Conservation (phyloP, 805 yeast genomes). For the Metschnikowia baotianmanensis region DNA sequence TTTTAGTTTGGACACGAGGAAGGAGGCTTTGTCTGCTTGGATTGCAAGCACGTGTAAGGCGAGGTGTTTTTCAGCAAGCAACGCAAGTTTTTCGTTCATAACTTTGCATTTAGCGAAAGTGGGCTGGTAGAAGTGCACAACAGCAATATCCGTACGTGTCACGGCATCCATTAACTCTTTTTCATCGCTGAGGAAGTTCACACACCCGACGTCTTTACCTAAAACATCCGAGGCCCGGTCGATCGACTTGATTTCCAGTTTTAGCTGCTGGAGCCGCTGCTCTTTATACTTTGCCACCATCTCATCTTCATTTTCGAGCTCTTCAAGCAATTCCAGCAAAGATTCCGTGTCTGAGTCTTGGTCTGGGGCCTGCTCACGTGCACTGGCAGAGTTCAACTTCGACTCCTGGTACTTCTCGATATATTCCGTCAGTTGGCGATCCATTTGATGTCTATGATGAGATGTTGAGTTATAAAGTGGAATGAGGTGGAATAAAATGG, state of each 20-base stretch:
- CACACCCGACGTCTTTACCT: slow-evolving; percentile 34
- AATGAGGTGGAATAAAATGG: too few relatives aligned
- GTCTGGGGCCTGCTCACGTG: slow-evolving; percentile 13
- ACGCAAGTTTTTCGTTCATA: slow-evolving; percentile 47
- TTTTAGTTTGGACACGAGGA: slow-evolving; percentile 59
- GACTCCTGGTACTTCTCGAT: slow-evolving; percentile 48
- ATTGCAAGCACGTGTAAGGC: slow-evolving; percentile 52
- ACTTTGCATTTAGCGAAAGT: slow-evolving; percentile 57
- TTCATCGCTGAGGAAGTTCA: slow-evolving; percentile 45
- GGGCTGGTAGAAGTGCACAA: slow-evolving; percentile 63
- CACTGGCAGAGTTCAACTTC: slow-evolving; percentile 19
- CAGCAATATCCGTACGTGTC: slow-evolving; percentile 32
- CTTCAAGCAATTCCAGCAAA: slow-evolving; percentile 40
- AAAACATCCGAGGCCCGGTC: slow-evolving; percentile 24
- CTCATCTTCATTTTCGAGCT: slow-evolving; percentile 48
- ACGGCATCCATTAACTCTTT: slow-evolving; percentile 54
- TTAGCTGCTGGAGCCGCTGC: slow-evolving; percentile 56
- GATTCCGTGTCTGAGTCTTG: slow-evolving; percentile 32
- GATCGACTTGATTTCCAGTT: slow-evolving; percentile 40
- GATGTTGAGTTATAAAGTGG: too few relatives aligned
- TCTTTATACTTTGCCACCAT: slow-evolving; percentile 56
- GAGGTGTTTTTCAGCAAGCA: slow-evolving; percentile 58
- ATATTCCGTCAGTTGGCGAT: slow-evolving; percentile 29
- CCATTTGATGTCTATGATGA: slow-evolving; percentile 23
- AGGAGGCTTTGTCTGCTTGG: slow-evolving; percentile 67